Conservation (phyloP, 1,139 yeast genomes). For the Kodamaea arcana region DNA sequence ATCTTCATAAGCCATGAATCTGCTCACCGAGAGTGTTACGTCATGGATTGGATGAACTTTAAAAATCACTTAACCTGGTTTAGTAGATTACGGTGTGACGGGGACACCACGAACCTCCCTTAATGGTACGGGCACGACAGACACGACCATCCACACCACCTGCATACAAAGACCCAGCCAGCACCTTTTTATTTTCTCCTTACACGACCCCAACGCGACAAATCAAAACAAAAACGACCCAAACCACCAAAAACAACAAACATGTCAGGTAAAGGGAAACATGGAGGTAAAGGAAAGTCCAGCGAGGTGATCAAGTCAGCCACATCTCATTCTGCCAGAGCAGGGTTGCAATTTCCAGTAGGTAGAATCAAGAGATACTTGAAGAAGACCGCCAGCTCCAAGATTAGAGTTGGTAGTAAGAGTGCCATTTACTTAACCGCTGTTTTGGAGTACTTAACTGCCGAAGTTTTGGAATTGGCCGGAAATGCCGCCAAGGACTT, state of each 20-base stretch:
- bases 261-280: constrained; percentile 88
- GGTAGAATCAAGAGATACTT: constrained; percentile 97
- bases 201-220: constrained; percentile 8
- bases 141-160: too few relatives aligned
- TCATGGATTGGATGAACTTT: too few relatives aligned
- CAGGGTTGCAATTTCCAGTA: constrained; percentile 97
- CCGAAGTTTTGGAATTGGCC: constrained; percentile 97
- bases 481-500: constrained; percentile 99
- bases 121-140: too few relatives aligned
- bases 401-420: constrained; percentile 94
- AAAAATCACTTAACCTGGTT: too few relatives aligned
- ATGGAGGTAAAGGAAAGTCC: constrained; percentile 95
- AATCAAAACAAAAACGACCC: background rate
- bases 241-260: constrained; percentile 6
- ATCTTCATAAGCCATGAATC: too few relatives aligned
- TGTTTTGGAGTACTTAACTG: constrained; percentile 93
- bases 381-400: constrained; percentile 87
- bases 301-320: constrained; percentile 62
- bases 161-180: too few relatives aligned
- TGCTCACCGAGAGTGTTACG: too few relatives aligned
- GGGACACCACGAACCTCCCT: too few relatives aligned
- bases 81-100: too few relatives aligned
- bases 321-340: constrained; percentile 93
- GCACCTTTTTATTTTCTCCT: too few relatives aligned
- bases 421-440: constrained; percentile 97